Percentiles rank a stretch among this genome's conserved stretches.
phyloP scores from a whole-genome alignment of 768 basidiomycete genomes.

The Lactarius pseudohatsudake region DNA sequence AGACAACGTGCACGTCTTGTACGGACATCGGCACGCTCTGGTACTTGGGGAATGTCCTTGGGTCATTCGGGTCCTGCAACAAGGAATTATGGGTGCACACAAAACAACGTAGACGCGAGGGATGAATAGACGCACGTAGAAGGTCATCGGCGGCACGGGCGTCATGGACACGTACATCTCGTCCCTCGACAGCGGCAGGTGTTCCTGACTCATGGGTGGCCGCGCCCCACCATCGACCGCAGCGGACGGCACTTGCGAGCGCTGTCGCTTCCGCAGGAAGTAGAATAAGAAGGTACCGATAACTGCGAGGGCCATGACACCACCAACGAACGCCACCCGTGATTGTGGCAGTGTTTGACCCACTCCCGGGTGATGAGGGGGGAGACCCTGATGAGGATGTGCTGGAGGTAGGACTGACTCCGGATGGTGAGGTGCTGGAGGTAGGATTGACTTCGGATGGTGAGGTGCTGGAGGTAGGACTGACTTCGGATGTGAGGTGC shows the following conservation, averaged over 20 bases:
- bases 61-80: constrained; percentile 17
- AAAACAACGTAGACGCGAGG: neutral
- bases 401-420: no score
- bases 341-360: neutral
- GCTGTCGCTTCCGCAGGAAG: neutral
- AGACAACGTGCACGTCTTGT: neutral
- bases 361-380: neutral
- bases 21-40: neutral
- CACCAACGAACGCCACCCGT: constrained; percentile 3
- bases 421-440: no score
- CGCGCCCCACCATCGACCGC: no score
- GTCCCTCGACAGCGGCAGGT: no score
- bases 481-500: no score
- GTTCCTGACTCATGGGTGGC: no score
- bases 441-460: no score
- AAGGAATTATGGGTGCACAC: neutral
- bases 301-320: neutral
- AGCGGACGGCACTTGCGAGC: neutral
- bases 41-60: constrained; percentile 10
- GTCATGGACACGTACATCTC: neutral
- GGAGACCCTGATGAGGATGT: neutral
- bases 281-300: neutral
- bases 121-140: constrained; percentile 12
- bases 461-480: neutral
- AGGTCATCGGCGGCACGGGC: neutral